A percentile compares a stretch with the other conserved stretches of the same genome.
These are phyloP conservation scores for Xylariaceae sp. DNA, from an alignment of 2,329 filamentous ascomycete genomes.

Conservation along the genomic window DNA sequence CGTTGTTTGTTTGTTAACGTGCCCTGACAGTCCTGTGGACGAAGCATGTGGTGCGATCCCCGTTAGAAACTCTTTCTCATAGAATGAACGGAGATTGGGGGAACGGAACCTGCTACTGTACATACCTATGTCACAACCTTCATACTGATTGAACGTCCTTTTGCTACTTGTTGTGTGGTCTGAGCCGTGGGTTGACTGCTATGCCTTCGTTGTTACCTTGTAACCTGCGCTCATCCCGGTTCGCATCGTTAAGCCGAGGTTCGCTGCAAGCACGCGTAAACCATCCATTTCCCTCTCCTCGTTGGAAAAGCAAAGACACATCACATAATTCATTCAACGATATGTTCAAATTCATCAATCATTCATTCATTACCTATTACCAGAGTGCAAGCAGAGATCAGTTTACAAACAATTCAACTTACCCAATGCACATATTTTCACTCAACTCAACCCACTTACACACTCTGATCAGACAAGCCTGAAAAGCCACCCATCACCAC, in stretches of 20 bases:
- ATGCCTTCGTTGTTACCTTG: neutral
- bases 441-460: neutral
- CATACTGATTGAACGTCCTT: slow-evolving; percentile 22
- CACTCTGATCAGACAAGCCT: slow-evolving; percentile 36
- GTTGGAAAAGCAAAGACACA: neutral
- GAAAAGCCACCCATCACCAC: slow-evolving; percentile 62
- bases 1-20: neutral
- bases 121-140: slow-evolving; percentile 29
- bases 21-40: slow-evolving; percentile 10
- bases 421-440: neutral
- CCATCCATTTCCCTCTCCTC: neutral
- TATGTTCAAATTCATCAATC: neutral
- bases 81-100: slow-evolving; percentile 4
- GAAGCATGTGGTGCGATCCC: slow-evolving; percentile 1
- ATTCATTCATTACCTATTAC: neutral
- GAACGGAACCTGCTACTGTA: slow-evolving; percentile 19
- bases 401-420: too few species aligned
- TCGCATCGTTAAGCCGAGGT: neutral
- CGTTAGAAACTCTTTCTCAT: slow-evolving; percentile 10
- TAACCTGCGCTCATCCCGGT: neutral
- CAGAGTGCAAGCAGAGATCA: neutral
- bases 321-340: neutral
- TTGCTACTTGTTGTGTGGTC: neutral
- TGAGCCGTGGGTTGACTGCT: too few species aligned
- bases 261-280: neutral